Conservation (phyloP, 495 filamentous ascomycete genomes). For the Trichoderma orchidacearum region DNA sequence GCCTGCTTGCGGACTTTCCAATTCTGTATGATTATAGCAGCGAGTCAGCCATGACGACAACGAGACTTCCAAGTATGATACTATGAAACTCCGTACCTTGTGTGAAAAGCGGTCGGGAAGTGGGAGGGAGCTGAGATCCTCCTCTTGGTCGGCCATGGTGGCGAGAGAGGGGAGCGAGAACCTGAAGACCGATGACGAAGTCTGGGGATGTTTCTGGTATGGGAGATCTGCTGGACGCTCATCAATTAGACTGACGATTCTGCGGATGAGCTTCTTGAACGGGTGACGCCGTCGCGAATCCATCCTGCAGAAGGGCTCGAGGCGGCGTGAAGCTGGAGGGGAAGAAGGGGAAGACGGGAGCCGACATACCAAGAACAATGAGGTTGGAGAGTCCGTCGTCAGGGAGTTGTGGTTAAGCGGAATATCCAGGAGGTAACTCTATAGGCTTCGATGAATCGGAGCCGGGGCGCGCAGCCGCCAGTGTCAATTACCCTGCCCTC, state of each 20-base stretch:
- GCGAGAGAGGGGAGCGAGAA: conserved; percentile 4
- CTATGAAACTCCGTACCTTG: no score
- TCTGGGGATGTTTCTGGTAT: neutral
- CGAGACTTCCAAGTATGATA: no score
- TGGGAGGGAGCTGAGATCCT: conserved; percentile 73
- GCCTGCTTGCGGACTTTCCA: conserved; percentile 97
- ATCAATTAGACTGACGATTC: neutral
- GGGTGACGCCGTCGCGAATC: conserved; percentile 1
- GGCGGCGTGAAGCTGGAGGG: neutral
- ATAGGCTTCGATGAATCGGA: neutral
- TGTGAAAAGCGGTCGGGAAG: conserved; percentile 73
- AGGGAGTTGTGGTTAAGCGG: neutral
- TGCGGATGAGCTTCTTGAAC: conserved; percentile 1
- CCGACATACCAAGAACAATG: neutral
- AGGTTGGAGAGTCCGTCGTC: neutral
- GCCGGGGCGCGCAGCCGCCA: neutral
- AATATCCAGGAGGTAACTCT: neutral
- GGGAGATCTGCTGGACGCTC: neutral
- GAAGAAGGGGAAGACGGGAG: neutral
- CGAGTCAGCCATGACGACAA: no score
- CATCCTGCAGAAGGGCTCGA: neutral
- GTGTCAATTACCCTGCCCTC: neutral
- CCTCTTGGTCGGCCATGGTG: conserved; percentile 56
- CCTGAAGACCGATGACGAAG: neutral
- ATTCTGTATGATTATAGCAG: conserved; percentile 31